Conservation (phyloP, 1,139 yeast genomes). For the Magnusiomyces suaveolens region DNA sequence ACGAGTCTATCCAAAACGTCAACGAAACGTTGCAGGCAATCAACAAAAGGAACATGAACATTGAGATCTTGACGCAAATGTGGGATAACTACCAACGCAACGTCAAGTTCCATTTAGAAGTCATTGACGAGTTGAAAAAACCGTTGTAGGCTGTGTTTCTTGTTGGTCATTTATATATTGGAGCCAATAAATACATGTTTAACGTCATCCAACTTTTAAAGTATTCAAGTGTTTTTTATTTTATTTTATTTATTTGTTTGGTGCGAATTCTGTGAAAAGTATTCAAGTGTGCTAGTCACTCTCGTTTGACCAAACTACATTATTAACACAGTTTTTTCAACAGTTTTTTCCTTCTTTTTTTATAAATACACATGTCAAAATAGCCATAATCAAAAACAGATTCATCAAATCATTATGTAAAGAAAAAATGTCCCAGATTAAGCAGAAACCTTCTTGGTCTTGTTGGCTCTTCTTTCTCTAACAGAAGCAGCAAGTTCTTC, state of each 20-base stretch:
- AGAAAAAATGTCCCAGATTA: neutral
- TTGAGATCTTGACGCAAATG: conserved; percentile 67
- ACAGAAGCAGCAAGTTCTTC: conserved; percentile 74
- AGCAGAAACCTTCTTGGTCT: conserved; percentile 7
- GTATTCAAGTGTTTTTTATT: too few species aligned
- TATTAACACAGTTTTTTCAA: neutral
- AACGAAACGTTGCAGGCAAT: conserved; percentile 52
- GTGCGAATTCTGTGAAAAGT: neutral
- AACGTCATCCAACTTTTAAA: too few species aligned
- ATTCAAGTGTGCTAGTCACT: neutral
- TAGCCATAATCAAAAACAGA: neutral
- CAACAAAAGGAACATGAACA: conserved; percentile 56
- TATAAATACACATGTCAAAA: too few species aligned
- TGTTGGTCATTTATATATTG: neutral
- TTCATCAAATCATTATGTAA: neutral
- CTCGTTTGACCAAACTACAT: neutral
- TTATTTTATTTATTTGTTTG: too few species aligned
- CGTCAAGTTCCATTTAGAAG: conserved; percentile 61
- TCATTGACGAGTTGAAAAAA: conserved; percentile 54
- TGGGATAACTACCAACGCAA: conserved; percentile 73
- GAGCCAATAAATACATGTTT: neutral
- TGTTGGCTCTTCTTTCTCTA: conserved; percentile 51
- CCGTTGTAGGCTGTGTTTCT: conserved; percentile 30
- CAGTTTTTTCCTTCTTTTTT: too few species aligned
- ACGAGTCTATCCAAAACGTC: conserved; percentile 58